These are phyloP conservation scores for Colletotrichum noveboracense DNA, from an alignment of 2,329 filamentous ascomycete genomes.

Conservation along the genomic window DNA sequence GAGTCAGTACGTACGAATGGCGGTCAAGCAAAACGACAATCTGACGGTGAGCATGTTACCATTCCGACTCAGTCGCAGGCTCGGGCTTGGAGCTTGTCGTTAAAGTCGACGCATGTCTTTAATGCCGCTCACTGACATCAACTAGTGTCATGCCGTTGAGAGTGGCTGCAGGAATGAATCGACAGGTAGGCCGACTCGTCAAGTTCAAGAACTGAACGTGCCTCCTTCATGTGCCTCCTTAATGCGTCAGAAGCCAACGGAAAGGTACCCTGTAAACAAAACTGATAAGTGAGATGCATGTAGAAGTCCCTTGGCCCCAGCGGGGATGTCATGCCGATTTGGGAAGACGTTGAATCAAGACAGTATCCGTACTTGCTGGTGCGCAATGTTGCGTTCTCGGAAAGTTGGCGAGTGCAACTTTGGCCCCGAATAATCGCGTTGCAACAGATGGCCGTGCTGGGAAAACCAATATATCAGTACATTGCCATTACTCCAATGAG, in stretches of 20 bases:
- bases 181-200: background rate
- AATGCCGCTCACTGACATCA: background rate
- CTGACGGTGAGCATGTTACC: background rate
- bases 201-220: background rate
- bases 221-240: background rate
- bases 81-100: background rate
- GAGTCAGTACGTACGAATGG: conserved; percentile 12
- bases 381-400: background rate
- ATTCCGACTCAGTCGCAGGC: background rate
- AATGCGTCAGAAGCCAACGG: background rate
- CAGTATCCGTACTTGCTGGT: background rate
- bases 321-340: background rate
- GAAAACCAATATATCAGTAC: background rate
- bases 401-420: background rate
- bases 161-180: background rate
- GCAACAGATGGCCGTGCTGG: background rate
- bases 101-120: background rate
- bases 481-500: background rate
- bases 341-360: background rate
- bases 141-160: background rate
- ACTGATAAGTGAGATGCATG: background rate
- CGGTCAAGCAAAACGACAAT: conserved; percentile 1
- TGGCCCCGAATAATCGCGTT: background rate
- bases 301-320: background rate
- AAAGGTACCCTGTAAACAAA: background rate